Evolutionary conservation across 805 yeast species (phyloP), one percentile per base, ranked within the genome.

Genomic region (Lachancea cidri): DNA sequence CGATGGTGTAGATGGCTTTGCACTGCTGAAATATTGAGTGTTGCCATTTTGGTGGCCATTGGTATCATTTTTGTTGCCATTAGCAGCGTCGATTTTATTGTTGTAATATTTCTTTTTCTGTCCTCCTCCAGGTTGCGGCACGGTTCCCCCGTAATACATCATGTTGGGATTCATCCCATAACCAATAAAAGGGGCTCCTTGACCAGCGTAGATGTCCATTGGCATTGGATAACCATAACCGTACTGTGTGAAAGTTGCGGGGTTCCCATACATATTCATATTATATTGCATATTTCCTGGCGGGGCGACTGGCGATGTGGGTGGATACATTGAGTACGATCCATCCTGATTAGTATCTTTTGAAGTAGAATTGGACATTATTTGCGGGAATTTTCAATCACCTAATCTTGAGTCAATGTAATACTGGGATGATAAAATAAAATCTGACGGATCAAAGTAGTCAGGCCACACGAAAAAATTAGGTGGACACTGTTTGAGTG

Each of bases 301-400:
- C 13, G 53, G 52, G 13, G 58, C 60, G 24, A 52, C 51, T 5
- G 62, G 60, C 13, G 60, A 48, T 2, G 62, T 57, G 27, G 54
- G 55, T 17, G 65, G 64, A 43, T 60, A 60, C 65, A 60, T 60
- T 1, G 64, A 58, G 43, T 58, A 58, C 17, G 65, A 60, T 19
- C 36, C 33, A 36, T 60, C 65, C 35, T 60, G 64, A 30, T 33
- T 44, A 25, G 39, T 49, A 29, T 37, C 41, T 17, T 41, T 35
- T n/a, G 42, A 25, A 8, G 22, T 16, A n/a, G 36, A 17, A 36
- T 41, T 24, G 4, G 44, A 35, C 46, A 39, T 43, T 14, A 16
- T n/a, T 5, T 6, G 14, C 7, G n/a, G 6, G 7, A 7, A n/a
- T 29, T 29, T 29, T 29, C 33, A 29, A n/a, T 6, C n/a, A n/a